Base-by-base conservation (phyloP, 495 filamentous ascomycete genomes). In the Aspergillus nidulans region DNA sequence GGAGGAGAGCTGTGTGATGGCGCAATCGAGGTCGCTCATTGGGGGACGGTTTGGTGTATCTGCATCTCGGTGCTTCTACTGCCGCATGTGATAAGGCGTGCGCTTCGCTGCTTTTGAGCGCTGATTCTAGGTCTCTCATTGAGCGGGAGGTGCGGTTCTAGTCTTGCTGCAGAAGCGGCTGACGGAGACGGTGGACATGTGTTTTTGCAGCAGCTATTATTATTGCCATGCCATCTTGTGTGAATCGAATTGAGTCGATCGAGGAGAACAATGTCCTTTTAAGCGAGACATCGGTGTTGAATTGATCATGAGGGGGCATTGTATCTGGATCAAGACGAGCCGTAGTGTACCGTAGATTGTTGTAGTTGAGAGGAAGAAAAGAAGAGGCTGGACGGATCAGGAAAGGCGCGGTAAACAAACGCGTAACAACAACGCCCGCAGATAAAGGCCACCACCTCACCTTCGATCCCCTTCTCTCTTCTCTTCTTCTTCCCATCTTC, bases 321-420 rank as follows among this genome's bases (percentile, higher is more conserved):
- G 2, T 16, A 16, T 16, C 13, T 39, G 13, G 13, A 16, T 39
- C 36, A n/a, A 18, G 36, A 18, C n/a, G n/a, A n/a, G n/a, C n/a
- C n/a, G 36, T 4, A 18, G 36, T 39, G 36, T 34, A 34, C 30
- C 30, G 30, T 34, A 34, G 30, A 34, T 28, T 9, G 26, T 28
- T 28, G 26, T 28, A 28, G 26, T 12, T 16, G 46, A 34, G 18
- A 20, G 25, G n/a, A 16, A 10, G 26, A 49, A 15, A 16, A 49
- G n/a, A 49, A 25, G 53, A 56, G 53, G 53, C 36, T 56, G 53
- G 53, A 36, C 26, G 38, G 55, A 68, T 52, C 24, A 28, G 65
- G 65, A 55, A 68, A 68, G 56, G 65, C 56, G 60, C 28, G 44
- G 59, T 65, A 68, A 68, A 68, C 65, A 68, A 54, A 57, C 53